These are phyloP conservation scores for Nicotiana undulata DNA, from an alignment of 257 asterid species.

Conservation along the genomic window DNA sequence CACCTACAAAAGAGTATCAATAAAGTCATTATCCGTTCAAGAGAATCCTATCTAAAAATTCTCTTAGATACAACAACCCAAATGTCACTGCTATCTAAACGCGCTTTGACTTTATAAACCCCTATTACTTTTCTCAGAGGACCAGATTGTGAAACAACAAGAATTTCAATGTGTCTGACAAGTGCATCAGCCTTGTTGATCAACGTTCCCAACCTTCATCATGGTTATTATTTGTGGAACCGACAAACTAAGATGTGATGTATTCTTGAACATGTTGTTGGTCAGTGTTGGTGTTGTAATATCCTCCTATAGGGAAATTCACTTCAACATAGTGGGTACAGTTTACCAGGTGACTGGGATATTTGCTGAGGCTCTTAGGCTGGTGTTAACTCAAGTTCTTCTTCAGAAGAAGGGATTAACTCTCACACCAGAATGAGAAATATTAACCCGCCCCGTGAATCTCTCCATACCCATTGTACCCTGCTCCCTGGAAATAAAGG, in stretches of 20 bases:
- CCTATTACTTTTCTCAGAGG: too few species aligned
- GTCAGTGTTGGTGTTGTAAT: slow-evolving; percentile 93
- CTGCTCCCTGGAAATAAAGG: neutral
- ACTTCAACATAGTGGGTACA: slow-evolving; percentile 92
- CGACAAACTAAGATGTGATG: slow-evolving; percentile 80
- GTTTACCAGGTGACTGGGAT: slow-evolving; percentile 97
- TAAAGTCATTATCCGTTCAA: too few species aligned
- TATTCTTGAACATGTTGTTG: slow-evolving; percentile 84
- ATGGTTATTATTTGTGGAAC: slow-evolving; percentile 95
- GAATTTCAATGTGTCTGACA: too few species aligned
- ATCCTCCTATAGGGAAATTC: slow-evolving; percentile 95
- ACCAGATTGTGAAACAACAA: too few species aligned
- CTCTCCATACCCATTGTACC: neutral
- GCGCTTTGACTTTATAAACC: too few species aligned
- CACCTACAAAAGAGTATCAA: too few species aligned
- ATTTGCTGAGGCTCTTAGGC: slow-evolving; percentile 92
- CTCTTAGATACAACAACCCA: too few species aligned
- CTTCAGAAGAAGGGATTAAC: slow-evolving; percentile 92
- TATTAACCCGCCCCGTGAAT: neutral
- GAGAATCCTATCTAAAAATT: too few species aligned
- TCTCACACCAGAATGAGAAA: slow-evolving; percentile 53
- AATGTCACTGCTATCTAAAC: too few species aligned
- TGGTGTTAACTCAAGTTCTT: slow-evolving; percentile 95
- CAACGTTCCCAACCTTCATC: too few species aligned
- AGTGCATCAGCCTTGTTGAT: too few species aligned